phyloP scores from a whole-genome alignment of 2,329 filamentous ascomycete species.

The Verticillium nubilum region DNA sequence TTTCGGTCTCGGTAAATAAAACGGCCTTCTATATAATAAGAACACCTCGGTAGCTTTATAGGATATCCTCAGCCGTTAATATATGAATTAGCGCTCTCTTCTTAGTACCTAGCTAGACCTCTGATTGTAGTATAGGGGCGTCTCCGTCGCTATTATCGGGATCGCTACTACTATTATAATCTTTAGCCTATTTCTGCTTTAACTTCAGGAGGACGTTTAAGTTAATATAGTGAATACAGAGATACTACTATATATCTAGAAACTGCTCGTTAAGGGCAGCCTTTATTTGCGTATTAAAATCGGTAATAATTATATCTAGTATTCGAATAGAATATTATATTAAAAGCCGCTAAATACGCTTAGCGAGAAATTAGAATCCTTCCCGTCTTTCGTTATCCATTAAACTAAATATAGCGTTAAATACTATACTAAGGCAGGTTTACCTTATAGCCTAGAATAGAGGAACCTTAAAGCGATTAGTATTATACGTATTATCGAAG shows the following conservation, averaged over 20 bases:
- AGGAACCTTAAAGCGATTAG: constrained; percentile 10
- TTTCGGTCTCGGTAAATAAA: not conserved
- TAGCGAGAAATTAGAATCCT: not conserved
- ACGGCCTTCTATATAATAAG: not conserved
- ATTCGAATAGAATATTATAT: not conserved
- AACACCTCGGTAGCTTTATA: not conserved
- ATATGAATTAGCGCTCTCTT: not conserved
- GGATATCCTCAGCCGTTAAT: not conserved
- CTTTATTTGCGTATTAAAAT: constrained; percentile 3
- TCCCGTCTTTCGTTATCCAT: constrained; percentile 2
- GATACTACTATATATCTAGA: constrained; percentile 2
- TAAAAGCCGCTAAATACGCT: not conserved
- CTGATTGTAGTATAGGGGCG: not conserved
- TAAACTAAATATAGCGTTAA: not conserved
- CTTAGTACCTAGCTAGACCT: not conserved
- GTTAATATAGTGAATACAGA: constrained; percentile 1
- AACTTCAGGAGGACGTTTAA: not conserved
- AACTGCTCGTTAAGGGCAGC: not conserved
- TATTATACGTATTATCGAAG: constrained; percentile 12
- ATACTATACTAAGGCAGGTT: constrained; percentile 1
- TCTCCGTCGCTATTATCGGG: not conserved
- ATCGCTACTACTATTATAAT: not conserved
- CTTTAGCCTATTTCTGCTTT: not conserved
- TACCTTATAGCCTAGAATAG: constrained; percentile 1
- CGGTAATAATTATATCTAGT: constrained; percentile 1